Percentiles rank a stretch among this genome's conserved stretches.
These are phyloP conservation scores for Metschnikowia anglica DNA, from an alignment of 805 yeast genomes.

Conservation along the genomic window DNA sequence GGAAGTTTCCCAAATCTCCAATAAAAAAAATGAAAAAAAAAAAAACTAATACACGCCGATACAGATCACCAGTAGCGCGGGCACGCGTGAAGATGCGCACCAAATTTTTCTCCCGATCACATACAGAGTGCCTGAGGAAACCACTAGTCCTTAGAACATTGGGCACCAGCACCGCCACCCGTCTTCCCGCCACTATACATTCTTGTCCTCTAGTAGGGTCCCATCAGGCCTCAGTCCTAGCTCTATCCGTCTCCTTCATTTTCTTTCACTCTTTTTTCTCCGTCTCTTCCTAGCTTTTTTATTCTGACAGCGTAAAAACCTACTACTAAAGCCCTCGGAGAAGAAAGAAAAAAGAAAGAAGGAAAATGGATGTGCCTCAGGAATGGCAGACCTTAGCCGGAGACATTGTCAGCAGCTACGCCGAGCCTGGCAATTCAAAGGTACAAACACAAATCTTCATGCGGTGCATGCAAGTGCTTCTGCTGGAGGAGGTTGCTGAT, in stretches of 20 bases:
- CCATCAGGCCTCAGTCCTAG: neutral
- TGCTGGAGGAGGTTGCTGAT: conserved; percentile 16
- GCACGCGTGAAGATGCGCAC: conserved; percentile 1
- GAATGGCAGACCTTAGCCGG: conserved; percentile 19
- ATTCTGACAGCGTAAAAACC: no score
- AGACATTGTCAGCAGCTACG: conserved; percentile 28
- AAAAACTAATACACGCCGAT: neutral
- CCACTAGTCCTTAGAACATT: neutral
- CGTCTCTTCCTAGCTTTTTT: no score
- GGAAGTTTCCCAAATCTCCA: no score
- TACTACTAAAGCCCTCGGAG: neutral
- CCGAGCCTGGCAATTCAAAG: conserved; percentile 27
- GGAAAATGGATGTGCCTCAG: conserved; percentile 1
- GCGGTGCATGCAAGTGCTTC: conserved; percentile 23
- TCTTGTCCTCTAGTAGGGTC: conserved; percentile 1
- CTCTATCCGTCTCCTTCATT: no score
- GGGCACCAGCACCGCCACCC: neutral
- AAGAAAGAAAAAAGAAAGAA: neutral
- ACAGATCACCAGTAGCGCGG: neutral
- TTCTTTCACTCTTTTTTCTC: no score
- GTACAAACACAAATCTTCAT: conserved; percentile 29
- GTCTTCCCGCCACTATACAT: neutral
- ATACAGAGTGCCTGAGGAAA: neutral
- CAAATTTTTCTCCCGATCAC: neutral
- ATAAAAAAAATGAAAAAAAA: neutral